Percentiles rank a stretch among this genome's conserved stretches.
Conservation (phyloP, 1,284 basidiomycete species). For the Naganishia cerealis region DNA sequence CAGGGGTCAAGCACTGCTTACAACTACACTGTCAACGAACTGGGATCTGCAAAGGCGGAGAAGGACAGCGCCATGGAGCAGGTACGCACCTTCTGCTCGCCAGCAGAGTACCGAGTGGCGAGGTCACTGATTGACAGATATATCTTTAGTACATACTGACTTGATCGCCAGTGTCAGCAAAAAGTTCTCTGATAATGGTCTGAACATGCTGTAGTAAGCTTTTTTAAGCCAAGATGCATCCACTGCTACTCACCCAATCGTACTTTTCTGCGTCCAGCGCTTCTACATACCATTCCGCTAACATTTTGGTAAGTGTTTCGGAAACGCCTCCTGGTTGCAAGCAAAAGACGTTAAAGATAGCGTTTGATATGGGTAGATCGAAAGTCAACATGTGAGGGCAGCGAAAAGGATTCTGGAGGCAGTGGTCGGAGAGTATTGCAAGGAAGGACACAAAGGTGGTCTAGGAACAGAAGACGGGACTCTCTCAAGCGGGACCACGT, state of each 20-base stretch:
- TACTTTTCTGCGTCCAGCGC: conserved; percentile 80
- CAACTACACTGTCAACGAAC: conserved; percentile 47
- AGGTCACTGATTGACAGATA: neutral
- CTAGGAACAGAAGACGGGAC: neutral
- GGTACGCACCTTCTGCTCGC: neutral
- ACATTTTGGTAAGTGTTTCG: conserved; percentile 62
- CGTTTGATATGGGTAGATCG: neutral
- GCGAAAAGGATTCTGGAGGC: neutral
- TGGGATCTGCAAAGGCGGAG: neutral
- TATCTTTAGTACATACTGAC: conserved; percentile 5
- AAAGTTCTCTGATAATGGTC: neutral
- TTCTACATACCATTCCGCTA: conserved; percentile 79
- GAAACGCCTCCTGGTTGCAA: no score
- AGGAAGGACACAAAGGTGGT: neutral
- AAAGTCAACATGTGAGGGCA: conserved; percentile 5
- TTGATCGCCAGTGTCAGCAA: conserved; percentile 2
- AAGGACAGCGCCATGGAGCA: neutral
- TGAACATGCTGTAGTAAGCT: conserved; percentile 36
- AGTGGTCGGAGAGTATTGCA: conserved; percentile 2
- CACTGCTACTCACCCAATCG: conserved; percentile 66
- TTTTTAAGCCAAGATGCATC: conserved; percentile 69
- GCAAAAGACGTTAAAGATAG: neutral
- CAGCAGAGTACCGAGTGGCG: neutral
- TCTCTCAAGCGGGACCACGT: no score
- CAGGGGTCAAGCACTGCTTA: conserved; percentile 45